Evolutionary conservation across 192 early-diverging fungal species (phyloP), one percentile per base, ranked within the genome.

Genomic region (Coemansia sp.): DNA sequence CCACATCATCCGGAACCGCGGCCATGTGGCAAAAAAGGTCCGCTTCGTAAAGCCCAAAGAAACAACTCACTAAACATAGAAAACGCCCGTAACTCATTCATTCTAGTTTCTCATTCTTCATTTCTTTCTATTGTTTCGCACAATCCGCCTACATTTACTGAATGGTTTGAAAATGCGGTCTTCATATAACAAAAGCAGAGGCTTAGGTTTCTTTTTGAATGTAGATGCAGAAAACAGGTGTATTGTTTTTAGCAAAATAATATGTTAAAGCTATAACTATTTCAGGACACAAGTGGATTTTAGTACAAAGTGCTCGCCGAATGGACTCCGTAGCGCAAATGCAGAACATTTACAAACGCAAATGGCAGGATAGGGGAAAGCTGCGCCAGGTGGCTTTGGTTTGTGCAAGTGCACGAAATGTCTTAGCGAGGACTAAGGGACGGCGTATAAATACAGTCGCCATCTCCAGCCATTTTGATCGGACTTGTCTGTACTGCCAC

Each of bases 1-100:
- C 42, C 61, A 36, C 22, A 50, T 64, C 2, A 12, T 61, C 34
- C 57, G 48, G 28, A 59, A 42, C 58, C 44, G 51, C 2, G 23
- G 47, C 56, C 17, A 26, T n/a, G 22, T 9, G 9, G 42, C 58
- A 8, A 40, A 48, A 21, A 11, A 42, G 15, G 49, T 19, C 10
- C 49, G 21, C 17, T 20, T 22, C 5, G 49, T 8, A 2, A 50
- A 50, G 21, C 6, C 11, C 49, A 19, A 50, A 50, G 49, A 42
- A 15, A n/a, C 40, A 42, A 42, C 14, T 14, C 0, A 42, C 15
- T n/a, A 15, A 42, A 4, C 40, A 42, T 4, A 14, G 14, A 42
- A n/a, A 42, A 42, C 7, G 31, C 40, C 14, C 40, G 40, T n/a
- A 42, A 11, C 40, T 42, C 14, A 26, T 31, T 31, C 31, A 31